phyloP scores from a whole-genome alignment of 2,329 filamentous ascomycete genomes.

The Pyricularia sp. region DNA sequence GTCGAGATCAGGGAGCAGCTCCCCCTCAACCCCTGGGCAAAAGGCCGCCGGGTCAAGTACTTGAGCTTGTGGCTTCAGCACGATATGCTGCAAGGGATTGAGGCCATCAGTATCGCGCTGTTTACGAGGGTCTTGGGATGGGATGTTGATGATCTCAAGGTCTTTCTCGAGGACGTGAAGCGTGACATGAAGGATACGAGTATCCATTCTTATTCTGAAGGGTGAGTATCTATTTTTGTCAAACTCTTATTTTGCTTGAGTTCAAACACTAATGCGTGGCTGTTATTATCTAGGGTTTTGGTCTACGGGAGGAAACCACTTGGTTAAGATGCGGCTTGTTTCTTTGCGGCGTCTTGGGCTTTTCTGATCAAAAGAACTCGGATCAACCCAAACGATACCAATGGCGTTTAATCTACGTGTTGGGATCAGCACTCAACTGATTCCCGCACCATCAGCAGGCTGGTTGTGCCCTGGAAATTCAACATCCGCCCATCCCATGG shows the following conservation, averaged over 20 bases:
- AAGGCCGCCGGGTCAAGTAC: conserved; percentile 13
- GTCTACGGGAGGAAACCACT: background rate
- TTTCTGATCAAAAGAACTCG: background rate
- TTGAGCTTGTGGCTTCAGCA: conserved; percentile 14
- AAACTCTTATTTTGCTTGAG: too few species aligned
- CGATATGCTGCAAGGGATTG: conserved; percentile 14
- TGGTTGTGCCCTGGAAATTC: background rate
- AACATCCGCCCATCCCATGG: conserved; percentile 28
- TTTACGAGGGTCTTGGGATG: conserved; percentile 16
- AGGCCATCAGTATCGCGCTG: conserved; percentile 16
- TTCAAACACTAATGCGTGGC: background rate
- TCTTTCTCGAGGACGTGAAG: conserved; percentile 13
- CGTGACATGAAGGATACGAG: conserved; percentile 13
- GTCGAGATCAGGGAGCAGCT: conserved; percentile 12
- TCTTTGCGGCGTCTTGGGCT: background rate
- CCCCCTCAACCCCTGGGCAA: conserved; percentile 15
- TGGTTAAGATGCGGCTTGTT: background rate
- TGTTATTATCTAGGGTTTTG: background rate
- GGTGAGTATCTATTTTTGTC: conserved; percentile 11
- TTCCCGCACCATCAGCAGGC: background rate
- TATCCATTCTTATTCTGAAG: conserved; percentile 16
- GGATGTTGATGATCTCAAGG: conserved; percentile 9
- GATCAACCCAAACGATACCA: background rate
- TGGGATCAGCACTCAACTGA: background rate
- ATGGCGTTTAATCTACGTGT: background rate